Evolutionary conservation across 169 alveolate species (phyloP), one percentile per base, ranked within the genome.

Genomic region (Eimeria tenella): DNA sequence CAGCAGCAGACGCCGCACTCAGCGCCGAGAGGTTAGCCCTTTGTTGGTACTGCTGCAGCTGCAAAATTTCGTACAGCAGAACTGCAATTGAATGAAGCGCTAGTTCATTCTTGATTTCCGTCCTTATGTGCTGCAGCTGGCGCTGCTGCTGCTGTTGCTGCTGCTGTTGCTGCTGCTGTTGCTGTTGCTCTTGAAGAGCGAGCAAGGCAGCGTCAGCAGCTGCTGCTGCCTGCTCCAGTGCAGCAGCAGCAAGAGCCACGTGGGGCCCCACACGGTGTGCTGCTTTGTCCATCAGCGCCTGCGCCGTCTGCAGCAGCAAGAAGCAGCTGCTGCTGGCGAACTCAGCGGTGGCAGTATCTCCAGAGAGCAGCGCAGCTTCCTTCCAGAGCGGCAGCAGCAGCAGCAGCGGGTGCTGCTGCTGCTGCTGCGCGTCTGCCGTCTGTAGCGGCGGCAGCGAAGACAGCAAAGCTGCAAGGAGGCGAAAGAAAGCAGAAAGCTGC

Each of bases 331-430:
- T 9, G 15, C n/a, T n/a, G 23, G 90, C 90, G 25, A 81, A 81
- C 6, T 81, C 90, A 50, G 31, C 50, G 49, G 55, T 25, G 5
- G 90, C 65, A 15, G 25, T 31, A 42, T 53, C 90, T 13, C 90
- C 90, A 55, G 73, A 60, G 31, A 81, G 73, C 55, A 81, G 53
- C 56, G 90, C 90, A 0, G 90, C 90, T 11, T 81, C 71, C 70
- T 25, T 21, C 90, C 90, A 81, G 10, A 81, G 8, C 15, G 90
- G 90, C 25, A 81, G 70, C 90, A 81, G 73, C 74, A 81, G 90
- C 90, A 81, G 56, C 74, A 81, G 56, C 11, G 73, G 90, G 90
- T 81, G 90, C 90, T 81, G 90, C 90, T 81, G 90, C 74, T 81
- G 90, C 90, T 81, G 74, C 74, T 81, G 74, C 73, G 4, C 23